These are phyloP conservation scores for Paradendryphiella salina DNA, from an alignment of 2,329 filamentous ascomycete species.

Conservation along the genomic window DNA sequence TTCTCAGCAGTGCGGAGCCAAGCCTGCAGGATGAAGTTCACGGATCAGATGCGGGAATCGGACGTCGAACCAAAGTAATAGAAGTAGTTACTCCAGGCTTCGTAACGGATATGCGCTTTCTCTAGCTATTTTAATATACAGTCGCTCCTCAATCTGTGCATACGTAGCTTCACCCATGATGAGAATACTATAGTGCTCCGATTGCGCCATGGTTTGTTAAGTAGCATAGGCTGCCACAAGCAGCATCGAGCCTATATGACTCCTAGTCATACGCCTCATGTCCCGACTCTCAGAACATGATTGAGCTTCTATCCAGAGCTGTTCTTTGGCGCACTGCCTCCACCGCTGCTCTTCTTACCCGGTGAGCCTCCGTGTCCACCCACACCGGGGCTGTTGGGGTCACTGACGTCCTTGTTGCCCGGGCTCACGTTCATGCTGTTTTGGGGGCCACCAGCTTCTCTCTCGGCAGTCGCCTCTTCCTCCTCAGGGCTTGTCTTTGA, in stretches of 20 bases:
- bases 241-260: not conserved
- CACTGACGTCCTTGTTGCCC: constrained; percentile 62
- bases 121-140: not conserved
- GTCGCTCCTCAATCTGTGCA: not conserved
- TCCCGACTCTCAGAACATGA: not conserved
- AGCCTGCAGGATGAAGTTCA: no score
- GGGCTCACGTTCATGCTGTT: constrained; percentile 61
- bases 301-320: constrained; percentile 15
- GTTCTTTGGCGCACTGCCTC: constrained; percentile 45
- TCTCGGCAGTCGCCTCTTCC: constrained; percentile 52
- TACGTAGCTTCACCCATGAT: not conserved
- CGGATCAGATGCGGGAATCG: no score
- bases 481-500: constrained; percentile 67
- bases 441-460: constrained; percentile 38
- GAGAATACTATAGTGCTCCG: not conserved
- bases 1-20: no score
- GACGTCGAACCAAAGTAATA: no score
- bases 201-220: not conserved
- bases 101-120: no score
- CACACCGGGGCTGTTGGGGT: constrained; percentile 49
- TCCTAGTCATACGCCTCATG: not conserved
- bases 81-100: no score
- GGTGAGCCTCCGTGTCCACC: constrained; percentile 47
- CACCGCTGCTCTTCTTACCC: constrained; percentile 40
- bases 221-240: no score